These are phyloP conservation scores for Cystobasidiopsis lactophilus DNA, from an alignment of 768 basidiomycete species.

Conservation along the genomic window DNA sequence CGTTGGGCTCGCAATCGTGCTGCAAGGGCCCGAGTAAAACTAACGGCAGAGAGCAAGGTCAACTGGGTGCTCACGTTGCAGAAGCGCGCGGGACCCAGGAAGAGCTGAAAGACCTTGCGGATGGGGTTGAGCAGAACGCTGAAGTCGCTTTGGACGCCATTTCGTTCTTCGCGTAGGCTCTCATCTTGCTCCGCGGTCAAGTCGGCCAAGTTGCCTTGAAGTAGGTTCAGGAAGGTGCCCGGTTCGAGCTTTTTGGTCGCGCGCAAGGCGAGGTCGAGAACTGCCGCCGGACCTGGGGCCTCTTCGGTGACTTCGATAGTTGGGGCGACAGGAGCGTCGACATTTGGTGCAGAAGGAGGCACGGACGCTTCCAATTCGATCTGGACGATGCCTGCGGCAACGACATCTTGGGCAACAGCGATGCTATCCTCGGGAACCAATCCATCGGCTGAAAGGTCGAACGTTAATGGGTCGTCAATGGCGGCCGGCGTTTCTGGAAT, in stretches of 20 bases:
- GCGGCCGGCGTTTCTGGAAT: no score
- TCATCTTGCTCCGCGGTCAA: not conserved
- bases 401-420: not conserved
- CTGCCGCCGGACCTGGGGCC: no score
- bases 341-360: not conserved
- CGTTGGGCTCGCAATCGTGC: conserved; percentile 11
- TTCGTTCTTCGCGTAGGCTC: not conserved
- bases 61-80: conserved; percentile 4
- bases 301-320: not conserved
- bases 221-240: not conserved
- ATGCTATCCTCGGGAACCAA: not conserved
- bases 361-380: not conserved
- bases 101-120: conserved; percentile 7
- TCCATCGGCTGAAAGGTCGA: no score
- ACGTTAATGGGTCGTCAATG: no score
- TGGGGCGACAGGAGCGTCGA: not conserved
- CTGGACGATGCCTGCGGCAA: not conserved
- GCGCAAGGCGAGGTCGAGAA: not conserved
- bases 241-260: not conserved
- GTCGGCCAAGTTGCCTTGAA: not conserved
- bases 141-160: conserved; percentile 6
- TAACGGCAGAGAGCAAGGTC: not conserved
- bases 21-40: not conserved
- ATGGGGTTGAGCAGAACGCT: conserved; percentile 8
- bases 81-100: conserved; percentile 12